Conservation (phyloP, 2,329 filamentous ascomycete genomes). For the Pseudogymnoascus sp. region DNA sequence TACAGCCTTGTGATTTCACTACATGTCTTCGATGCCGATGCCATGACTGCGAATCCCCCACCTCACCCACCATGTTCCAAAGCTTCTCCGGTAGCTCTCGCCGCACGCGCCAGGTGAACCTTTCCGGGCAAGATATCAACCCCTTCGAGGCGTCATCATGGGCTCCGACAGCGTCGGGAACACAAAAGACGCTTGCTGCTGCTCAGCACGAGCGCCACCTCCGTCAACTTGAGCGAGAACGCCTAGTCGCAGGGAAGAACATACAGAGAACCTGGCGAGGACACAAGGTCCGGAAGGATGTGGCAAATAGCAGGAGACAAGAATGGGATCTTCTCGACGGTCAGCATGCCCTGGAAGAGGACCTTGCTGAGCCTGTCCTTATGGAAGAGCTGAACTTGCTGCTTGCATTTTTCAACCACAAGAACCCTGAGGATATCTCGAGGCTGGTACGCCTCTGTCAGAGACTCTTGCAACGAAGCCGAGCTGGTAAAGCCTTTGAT, state of each 20-base stretch:
- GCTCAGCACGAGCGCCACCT: constrained; percentile 80
- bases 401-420: constrained; percentile 42
- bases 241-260: constrained; percentile 62
- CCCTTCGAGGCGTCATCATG: constrained; percentile 64
- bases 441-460: constrained; percentile 40
- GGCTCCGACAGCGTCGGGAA: constrained; percentile 50
- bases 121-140: constrained; percentile 76
- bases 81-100: constrained; percentile 85
- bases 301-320: constrained; percentile 50
- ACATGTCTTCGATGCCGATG: neutral
- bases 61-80: constrained; percentile 62
- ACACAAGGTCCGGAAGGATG: constrained; percentile 51
- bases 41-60: constrained; percentile 15
- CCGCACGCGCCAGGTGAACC: constrained; percentile 84
- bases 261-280: constrained; percentile 83
- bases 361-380: constrained; percentile 30
- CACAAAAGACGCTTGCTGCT: constrained; percentile 71
- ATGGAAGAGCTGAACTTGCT: constrained; percentile 41
- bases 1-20: constrained; percentile 1
- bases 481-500: neutral
- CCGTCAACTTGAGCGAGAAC: constrained; percentile 73
- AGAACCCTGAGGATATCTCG: constrained; percentile 39
- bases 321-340: constrained; percentile 57
- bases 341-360: constrained; percentile 29
- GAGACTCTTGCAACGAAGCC: constrained; percentile 32